Conservation (phyloP, 179 eudicot species). For the Silene noctiflora region DNA sequence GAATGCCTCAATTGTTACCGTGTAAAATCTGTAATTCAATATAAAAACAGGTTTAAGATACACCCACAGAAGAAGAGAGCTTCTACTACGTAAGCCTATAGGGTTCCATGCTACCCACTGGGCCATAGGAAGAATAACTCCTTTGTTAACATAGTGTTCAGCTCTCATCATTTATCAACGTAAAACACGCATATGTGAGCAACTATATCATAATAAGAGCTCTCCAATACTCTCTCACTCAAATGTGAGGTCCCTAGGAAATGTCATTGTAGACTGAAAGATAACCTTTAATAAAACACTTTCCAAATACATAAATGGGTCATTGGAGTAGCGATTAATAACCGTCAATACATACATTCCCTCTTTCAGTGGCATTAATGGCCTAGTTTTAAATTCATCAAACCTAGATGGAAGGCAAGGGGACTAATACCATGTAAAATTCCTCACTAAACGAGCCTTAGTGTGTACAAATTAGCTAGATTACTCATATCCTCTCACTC, state of each 20-base stretch:
- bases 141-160: not conserved
- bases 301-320: too few species aligned
- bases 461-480: not conserved
- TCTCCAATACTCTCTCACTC: not conserved
- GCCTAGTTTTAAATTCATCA: too few species aligned
- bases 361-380: too few species aligned
- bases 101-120: not conserved
- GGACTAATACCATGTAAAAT: not conserved
- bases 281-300: too few species aligned
- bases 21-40: not conserved
- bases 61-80: not conserved
- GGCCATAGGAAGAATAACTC: not conserved
- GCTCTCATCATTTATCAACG: not conserved
- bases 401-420: too few species aligned
- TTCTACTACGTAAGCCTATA: not conserved
- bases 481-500: not conserved
- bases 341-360: too few species aligned
- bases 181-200: not conserved
- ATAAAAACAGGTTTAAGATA: not conserved
- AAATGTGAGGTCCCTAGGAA: not conserved
- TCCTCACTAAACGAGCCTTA: not conserved
- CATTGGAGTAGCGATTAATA: too few species aligned
- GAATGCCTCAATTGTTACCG: not conserved
- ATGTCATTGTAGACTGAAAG: not conserved
- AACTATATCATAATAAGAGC: not conserved